These are phyloP conservation scores for Phytopythium boreale DNA, from an alignment of 352 stramenopile species.

Conservation along the genomic window DNA sequence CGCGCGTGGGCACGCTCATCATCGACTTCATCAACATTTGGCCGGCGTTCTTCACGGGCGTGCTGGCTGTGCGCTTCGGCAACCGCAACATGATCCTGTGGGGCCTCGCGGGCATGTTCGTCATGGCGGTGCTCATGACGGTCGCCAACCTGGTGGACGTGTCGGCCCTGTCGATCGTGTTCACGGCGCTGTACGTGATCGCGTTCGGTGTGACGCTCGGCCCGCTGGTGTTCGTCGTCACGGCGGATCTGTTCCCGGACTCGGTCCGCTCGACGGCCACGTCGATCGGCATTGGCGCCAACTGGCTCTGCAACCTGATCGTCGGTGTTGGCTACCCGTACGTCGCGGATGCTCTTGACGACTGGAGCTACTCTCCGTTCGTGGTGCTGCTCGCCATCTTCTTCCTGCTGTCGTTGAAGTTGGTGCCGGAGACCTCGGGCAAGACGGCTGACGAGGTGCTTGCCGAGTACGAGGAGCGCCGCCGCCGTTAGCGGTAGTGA, in stretches of 20 bases:
- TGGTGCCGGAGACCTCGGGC: slow-evolving; percentile 58
- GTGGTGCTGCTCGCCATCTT: slow-evolving; percentile 35
- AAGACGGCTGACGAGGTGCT: slow-evolving; percentile 27
- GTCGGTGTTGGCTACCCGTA: slow-evolving; percentile 50
- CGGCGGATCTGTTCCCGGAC: slow-evolving; percentile 51
- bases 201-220: not conserved
- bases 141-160: slow-evolving; percentile 23
- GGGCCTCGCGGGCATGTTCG: slow-evolving; percentile 13
- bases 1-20: slow-evolving; percentile 21
- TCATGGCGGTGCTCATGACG: slow-evolving; percentile 22
- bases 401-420: slow-evolving; percentile 34
- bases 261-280: slow-evolving; percentile 38
- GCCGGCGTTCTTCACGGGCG: not conserved
- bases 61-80: not conserved
- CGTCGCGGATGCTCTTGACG: slow-evolving; percentile 17
- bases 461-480: slow-evolving; percentile 25
- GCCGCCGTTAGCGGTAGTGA: slow-evolving; percentile 1
- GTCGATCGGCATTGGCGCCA: slow-evolving; percentile 38
- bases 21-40: slow-evolving; percentile 2
- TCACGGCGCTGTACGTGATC: slow-evolving; percentile 11
- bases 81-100: not conserved
- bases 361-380: not conserved
- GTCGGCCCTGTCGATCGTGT: slow-evolving; percentile 18
- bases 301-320: slow-evolving; percentile 45
- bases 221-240: slow-evolving; percentile 47